Base-by-base conservation (phyloP, 495 filamentous ascomycete species). In the Paragyromitra xinjiangensis region DNA sequence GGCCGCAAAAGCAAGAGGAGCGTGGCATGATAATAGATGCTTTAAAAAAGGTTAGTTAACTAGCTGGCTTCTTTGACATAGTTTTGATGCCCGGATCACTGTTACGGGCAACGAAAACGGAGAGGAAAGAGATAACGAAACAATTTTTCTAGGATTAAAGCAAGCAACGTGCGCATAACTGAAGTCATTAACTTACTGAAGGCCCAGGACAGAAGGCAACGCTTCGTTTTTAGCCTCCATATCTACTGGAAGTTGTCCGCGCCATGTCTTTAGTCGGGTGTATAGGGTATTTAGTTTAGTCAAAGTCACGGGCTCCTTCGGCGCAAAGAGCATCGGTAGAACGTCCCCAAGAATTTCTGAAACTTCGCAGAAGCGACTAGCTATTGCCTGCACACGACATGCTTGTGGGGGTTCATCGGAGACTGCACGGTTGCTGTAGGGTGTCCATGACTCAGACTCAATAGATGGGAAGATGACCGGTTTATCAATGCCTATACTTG, bases 291-390 rank as follows among this genome's bases (percentile, higher is more conserved):
- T 84, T 11, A 92, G 81, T 24, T 87, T 86, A 66, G 85, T 85
- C 75, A 87, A 88, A 0, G 88, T 90, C 9, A 92, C 83, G 0
- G 86, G 86, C 63, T 87, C 84, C 24, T 86, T 88, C 1, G 91
- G 90, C 0, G 90, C 88, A 78, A 90, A 90, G 8, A 91, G 84
- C 26, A 89, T 85, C 75, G 88, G 90, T n/a, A 92, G 81, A 11
- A 88, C 87, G 77, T 91, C 86, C 68, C 91, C 90, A 3, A 92
- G 87, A 11, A 92, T 87, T 82, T 92, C 90, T 69, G 89, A 90
- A 44, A 92, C 86, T 71, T 89, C 88, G 78, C 88, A 90, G 69
- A 90, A 90, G 53, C 88, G 65, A 51, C 44, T 78, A 29, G 80
- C 79, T 39, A 81, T 53, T 24, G 61, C 64, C 40, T 82, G 80